These are phyloP conservation scores for Rhodotorula sp. DNA, from an alignment of 1,284 basidiomycete genomes.

Conservation along the genomic window DNA sequence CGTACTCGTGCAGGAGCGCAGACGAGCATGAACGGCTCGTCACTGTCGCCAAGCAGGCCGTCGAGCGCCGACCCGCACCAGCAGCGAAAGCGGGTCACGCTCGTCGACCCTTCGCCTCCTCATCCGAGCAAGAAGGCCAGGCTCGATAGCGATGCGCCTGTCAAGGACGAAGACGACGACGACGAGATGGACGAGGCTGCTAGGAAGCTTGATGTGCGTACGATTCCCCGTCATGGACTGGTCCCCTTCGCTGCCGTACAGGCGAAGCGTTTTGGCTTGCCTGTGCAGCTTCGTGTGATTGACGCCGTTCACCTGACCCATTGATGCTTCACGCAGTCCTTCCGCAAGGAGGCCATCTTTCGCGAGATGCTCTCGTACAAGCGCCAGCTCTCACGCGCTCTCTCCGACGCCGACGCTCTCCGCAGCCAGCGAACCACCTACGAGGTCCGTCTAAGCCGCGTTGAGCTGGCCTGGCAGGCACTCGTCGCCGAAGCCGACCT, in stretches of 20 bases:
- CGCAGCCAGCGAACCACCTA: constrained; percentile 14
- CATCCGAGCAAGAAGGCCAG: constrained; percentile 15
- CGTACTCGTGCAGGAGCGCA: not conserved
- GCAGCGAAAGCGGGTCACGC: constrained; percentile 21
- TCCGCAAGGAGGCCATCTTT: constrained; percentile 89
- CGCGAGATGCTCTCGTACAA: constrained; percentile 87
- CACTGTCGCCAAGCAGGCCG: not conserved
- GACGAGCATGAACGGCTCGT: not conserved
- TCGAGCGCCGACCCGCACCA: constrained; percentile 1
- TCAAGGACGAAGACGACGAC: constrained; percentile 61
- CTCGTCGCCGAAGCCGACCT: constrained; percentile 11
- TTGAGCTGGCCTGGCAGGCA: constrained; percentile 29
- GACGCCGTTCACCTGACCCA: not conserved
- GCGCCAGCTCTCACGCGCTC: constrained; percentile 70
- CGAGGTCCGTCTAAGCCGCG: constrained; percentile 25
- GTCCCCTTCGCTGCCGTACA: not conserved
- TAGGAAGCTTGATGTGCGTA: constrained; percentile 67
- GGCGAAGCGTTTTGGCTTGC: not conserved
- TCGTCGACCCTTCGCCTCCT: constrained; percentile 4
- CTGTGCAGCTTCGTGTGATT: too few relatives aligned
- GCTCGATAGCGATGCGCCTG: constrained; percentile 50
- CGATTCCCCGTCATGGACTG: not conserved
- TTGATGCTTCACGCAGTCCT: constrained; percentile 54
- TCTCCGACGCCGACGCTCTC: constrained; percentile 13
- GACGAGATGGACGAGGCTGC: constrained; percentile 60